phyloP scores from a whole-genome alignment of 1,139 yeast genomes.

The Schwanniomyces etchellsii region DNA sequence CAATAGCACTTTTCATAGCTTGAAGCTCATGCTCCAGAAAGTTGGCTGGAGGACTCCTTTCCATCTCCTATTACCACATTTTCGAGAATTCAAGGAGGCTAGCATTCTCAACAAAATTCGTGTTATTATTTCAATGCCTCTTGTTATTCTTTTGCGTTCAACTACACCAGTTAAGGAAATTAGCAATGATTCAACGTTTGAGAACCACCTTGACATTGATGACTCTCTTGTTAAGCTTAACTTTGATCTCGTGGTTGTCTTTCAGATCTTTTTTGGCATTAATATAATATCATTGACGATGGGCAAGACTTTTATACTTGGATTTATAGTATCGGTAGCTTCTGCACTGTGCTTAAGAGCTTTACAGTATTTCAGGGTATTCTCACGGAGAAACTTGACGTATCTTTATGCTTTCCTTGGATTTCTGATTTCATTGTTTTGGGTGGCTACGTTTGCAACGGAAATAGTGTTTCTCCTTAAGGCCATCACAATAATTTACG shows the following conservation, averaged over 20 bases:
- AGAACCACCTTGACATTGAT: no score
- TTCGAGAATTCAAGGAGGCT: not conserved
- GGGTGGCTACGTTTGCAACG: constrained; percentile 75
- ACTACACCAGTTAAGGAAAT: constrained; percentile 45
- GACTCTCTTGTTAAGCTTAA: no score
- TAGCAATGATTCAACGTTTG: no score
- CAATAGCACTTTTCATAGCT: no score
- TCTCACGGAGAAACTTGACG: constrained; percentile 17
- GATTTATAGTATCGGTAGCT: constrained; percentile 8
- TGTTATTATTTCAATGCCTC: constrained; percentile 34
- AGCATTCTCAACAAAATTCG: constrained; percentile 11
- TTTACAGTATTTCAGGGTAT: constrained; percentile 5
- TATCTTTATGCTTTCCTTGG: constrained; percentile 46
- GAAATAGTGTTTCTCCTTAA: constrained; percentile 68
- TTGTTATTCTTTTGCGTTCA: constrained; percentile 36
- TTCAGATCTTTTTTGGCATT: constrained; percentile 16
- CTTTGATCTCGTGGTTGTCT: no score
- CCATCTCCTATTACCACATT: not conserved
- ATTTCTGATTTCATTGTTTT: constrained; percentile 59
- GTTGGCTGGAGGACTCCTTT: not conserved
- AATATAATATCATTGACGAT: constrained; percentile 11
- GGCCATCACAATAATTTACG: constrained; percentile 52
- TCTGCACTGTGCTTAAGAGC: constrained; percentile 5
- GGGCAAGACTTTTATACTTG: constrained; percentile 8
- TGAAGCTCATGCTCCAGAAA: no score